phyloP scores from a whole-genome alignment of 1,284 basidiomycete species.

The Phenoliferia sp. region DNA sequence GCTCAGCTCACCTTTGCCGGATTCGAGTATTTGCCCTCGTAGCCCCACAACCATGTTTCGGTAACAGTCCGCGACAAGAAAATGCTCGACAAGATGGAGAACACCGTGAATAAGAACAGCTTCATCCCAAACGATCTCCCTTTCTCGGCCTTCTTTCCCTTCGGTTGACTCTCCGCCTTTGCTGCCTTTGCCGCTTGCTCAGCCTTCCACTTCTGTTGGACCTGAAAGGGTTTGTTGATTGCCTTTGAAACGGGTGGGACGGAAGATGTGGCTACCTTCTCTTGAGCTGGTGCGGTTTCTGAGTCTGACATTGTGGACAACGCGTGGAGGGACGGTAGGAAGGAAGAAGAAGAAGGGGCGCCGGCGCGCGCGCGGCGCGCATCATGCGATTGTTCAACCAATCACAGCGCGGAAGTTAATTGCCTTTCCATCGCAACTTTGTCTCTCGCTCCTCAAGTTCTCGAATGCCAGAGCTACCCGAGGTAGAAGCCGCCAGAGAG shows the following conservation, averaged over 20 bases:
- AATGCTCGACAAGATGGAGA: conserved; percentile 16
- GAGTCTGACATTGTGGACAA: not conserved
- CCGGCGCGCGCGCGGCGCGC: not conserved
- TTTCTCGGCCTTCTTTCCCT: not conserved
- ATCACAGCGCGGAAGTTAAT: not conserved
- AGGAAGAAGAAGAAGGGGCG: not conserved
- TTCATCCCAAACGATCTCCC: not conserved
- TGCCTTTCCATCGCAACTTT: not conserved
- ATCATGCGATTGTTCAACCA: not conserved
- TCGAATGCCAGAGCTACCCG: not conserved
- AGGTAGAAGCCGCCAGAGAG: not conserved
- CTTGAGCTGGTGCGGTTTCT: not conserved
- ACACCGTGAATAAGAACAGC: conserved; percentile 1
- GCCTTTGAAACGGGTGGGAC: conserved; percentile 47
- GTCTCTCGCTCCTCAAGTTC: not conserved
- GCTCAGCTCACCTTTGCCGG: conserved; percentile 12
- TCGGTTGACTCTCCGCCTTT: conserved; percentile 39
- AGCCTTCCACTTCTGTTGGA: conserved; percentile 58
- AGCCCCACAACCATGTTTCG: conserved; percentile 72
- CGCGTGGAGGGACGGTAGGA: not conserved
- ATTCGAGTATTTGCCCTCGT: conserved; percentile 46
- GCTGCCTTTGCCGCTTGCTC: conserved; percentile 56
- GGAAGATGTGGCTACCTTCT: not conserved
- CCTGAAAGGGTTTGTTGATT: conserved; percentile 73
- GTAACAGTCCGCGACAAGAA: conserved; percentile 74